Base-by-base conservation (phyloP, 345 rosid genomes). In the Psidium guajava region DNA sequence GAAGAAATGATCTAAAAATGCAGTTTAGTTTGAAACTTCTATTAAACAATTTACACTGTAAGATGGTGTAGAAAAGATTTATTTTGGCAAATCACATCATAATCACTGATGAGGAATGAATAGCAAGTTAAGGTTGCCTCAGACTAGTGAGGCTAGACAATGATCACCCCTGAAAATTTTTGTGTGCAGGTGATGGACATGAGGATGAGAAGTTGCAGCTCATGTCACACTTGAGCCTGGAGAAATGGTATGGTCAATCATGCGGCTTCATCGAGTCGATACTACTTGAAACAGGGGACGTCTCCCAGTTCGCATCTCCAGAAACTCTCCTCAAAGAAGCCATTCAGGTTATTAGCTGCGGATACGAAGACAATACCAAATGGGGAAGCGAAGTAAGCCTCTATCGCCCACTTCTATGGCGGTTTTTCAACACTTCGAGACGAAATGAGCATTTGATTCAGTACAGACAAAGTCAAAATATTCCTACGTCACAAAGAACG, bases 271-370 rank as follows among this genome's bases (percentile, higher is more conserved):
- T 87, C 50, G 86, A 84, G 24, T 87, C 88, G 28, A 69, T 83
- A 4, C 84, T 84, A 18, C 86, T 73, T 6, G 82, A 59, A 56
- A 82, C 84, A 24, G 88, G 74, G 28, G 84, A 57, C 22, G 14
- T 87, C 50, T 61, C 84, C 2, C 74, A 57, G 24, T 53, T 44
- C 6, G 54, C 83, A 56, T 59, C 82, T 21, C 73, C 74, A 15
- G 88, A 81, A 40, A 27, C 83, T 64, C 88, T 87, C 74, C 82
- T 84, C 53, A 84, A 53, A 55, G 88, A 87, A 83, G 86, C 88
- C 20, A 87, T 87, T 82, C 86, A 87, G 36, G 88, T 87, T 27
- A 87, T 87, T 54, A 87, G 88, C 84, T 87, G 88, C 15, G 88
- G 88, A 69, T 87, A 87, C 11, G 88, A 87, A 84, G 88, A 87